phyloP scores from a whole-genome alignment of 352 stramenopile species.

The Pythium aristosporum region DNA sequence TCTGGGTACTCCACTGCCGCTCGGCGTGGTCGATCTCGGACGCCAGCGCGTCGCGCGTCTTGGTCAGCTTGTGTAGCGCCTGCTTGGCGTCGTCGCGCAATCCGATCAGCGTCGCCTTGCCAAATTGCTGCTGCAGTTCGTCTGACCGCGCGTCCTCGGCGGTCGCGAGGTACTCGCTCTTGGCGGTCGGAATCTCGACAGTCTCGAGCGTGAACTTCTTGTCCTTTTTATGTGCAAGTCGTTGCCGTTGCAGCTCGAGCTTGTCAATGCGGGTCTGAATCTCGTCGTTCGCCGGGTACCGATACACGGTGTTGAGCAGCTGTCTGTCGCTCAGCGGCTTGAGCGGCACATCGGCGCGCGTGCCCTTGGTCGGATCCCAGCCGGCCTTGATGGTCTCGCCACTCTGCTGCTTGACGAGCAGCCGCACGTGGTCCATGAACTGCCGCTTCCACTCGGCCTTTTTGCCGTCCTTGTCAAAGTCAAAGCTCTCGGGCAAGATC shows the following conservation, averaged over 20 bases:
- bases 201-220: constrained; percentile 40
- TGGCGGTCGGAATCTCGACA: constrained; percentile 62
- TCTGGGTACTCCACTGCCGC: constrained; percentile 38
- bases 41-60: constrained; percentile 46
- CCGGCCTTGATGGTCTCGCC: constrained; percentile 61
- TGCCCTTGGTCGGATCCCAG: constrained; percentile 48
- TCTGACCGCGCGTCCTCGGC: constrained; percentile 72
- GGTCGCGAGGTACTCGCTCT: constrained; percentile 72
- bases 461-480: constrained; percentile 73
- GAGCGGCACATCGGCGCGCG: constrained; percentile 49
- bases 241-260: constrained; percentile 56
- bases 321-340: constrained; percentile 60
- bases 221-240: constrained; percentile 43
- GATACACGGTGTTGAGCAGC: constrained; percentile 62
- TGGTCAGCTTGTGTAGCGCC: constrained; percentile 42
- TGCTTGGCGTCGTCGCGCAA: constrained; percentile 71
- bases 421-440: constrained; percentile 65
- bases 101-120: constrained; percentile 58
- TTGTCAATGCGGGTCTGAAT: constrained; percentile 52
- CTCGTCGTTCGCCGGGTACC: constrained; percentile 66
- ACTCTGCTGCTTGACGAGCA: constrained; percentile 52
- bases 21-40: constrained; percentile 53
- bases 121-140: constrained; percentile 57
- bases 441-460: constrained; percentile 60
- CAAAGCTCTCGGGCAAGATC: constrained; percentile 57